phyloP scores from a whole-genome alignment of 2,329 filamentous ascomycete genomes.

The Bipolaris zeicola region DNA sequence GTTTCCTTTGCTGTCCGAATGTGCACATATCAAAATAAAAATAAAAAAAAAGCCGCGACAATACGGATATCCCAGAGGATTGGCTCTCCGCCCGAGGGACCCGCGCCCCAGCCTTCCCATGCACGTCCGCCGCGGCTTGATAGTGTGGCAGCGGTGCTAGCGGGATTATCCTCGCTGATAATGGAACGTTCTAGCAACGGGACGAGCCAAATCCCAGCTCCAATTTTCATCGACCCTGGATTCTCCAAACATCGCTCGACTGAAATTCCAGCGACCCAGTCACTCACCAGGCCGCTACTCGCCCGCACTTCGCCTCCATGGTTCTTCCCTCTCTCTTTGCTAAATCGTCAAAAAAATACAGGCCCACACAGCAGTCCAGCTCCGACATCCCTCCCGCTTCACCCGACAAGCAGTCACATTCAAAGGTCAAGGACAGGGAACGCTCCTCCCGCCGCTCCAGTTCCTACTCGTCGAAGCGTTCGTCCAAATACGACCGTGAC shows the following conservation, averaged over 20 bases:
- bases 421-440: constrained; percentile 41
- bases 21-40: background rate
- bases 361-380: constrained; percentile 25
- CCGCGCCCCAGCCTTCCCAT: constrained; percentile 31
- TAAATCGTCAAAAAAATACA: constrained; percentile 47
- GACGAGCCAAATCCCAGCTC: constrained; percentile 23
- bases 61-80: background rate
- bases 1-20: no score
- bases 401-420: constrained; percentile 46
- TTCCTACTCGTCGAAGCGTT: constrained; percentile 45
- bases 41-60: background rate
- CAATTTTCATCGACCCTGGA: constrained; percentile 34
- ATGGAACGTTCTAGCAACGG: constrained; percentile 45
- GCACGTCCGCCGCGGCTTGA: constrained; percentile 30
- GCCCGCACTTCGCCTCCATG: constrained; percentile 37
- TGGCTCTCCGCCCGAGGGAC: background rate
- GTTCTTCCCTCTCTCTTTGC: constrained; percentile 48
- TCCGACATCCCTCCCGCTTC: constrained; percentile 45
- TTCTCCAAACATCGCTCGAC: constrained; percentile 37
- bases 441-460: constrained; percentile 35
- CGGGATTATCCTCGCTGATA: constrained; percentile 23
- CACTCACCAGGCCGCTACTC: constrained; percentile 29
- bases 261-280: constrained; percentile 37
- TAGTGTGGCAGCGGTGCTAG: constrained; percentile 21
- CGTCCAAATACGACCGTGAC: constrained; percentile 63